A percentile compares a stretch with the other conserved stretches of the same genome.
Evolutionary conservation across 2,329 filamentous ascomycete genomes (phyloP).

Genomic region (Diaporthe citri): DNA sequence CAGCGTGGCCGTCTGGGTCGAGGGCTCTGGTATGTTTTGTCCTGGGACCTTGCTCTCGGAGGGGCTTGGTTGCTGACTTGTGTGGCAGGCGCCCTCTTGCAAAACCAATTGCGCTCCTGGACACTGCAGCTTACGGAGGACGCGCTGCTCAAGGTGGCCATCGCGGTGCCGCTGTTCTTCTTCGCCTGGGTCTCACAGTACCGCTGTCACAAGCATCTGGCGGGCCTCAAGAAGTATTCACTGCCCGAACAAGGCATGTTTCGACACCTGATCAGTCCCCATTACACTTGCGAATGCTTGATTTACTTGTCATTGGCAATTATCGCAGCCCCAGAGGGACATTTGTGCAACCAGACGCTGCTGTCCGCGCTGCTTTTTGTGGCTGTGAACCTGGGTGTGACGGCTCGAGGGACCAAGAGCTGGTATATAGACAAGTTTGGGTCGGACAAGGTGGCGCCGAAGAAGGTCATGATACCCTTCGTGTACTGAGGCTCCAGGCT

Average conservation of each 20-base stretch:
- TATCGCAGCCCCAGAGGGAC: conserved; percentile 76
- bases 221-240: conserved; percentile 83
- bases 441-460: conserved; percentile 67
- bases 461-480: conserved; percentile 83
- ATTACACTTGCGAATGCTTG: conserved; percentile 90
- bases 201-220: conserved; percentile 77
- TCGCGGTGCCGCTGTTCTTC: conserved; percentile 74
- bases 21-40: conserved; percentile 74
- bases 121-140: conserved; percentile 38
- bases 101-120: conserved; percentile 20
- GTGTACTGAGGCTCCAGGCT: conserved; percentile 65
- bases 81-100: conserved; percentile 50
- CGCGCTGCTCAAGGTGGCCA: conserved; percentile 60
- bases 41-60: neutral
- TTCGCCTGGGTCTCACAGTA: conserved; percentile 81
- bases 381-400: conserved; percentile 82
- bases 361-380: conserved; percentile 80
- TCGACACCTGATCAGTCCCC: conserved; percentile 80
- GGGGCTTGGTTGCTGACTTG: conserved; percentile 25
- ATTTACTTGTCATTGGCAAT: conserved; percentile 86
- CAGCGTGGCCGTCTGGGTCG: conserved; percentile 85
- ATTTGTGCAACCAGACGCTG: conserved; percentile 79
- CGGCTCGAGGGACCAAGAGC: conserved; percentile 79
- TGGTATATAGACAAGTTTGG: conserved; percentile 89
- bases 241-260: conserved; percentile 83